phyloP scores from a whole-genome alignment of 1,284 basidiomycete species.

The Apiotrichum akiyoshidainum region DNA sequence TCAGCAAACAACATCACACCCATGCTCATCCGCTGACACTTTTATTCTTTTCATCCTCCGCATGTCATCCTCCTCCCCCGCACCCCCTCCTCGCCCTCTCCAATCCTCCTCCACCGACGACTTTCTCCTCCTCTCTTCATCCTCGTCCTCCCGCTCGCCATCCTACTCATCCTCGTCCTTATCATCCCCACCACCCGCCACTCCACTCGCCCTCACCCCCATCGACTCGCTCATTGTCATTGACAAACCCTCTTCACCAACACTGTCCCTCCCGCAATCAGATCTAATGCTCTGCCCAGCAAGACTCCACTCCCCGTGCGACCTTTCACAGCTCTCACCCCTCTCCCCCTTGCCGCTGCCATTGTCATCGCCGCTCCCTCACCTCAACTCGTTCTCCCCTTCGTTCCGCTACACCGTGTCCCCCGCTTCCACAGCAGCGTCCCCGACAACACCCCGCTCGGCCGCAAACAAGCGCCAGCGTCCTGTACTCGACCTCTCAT shows the following conservation, averaged over 20 bases:
- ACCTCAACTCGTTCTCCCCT: background rate
- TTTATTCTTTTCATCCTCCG: background rate
- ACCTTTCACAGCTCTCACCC: conserved; percentile 7
- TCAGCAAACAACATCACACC: background rate
- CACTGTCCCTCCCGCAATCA: background rate
- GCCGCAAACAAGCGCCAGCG: conserved; percentile 1
- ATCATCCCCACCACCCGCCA: background rate
- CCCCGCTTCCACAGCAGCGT: background rate
- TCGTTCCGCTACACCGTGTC: conserved; percentile 3
- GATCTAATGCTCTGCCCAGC: conserved; percentile 13
- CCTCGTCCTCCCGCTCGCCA: background rate
- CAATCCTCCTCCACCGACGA: too few species aligned
- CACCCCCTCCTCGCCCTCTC: too few species aligned
- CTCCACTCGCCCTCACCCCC: background rate
- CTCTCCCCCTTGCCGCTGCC: background rate
- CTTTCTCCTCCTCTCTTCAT: background rate
- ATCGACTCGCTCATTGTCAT: too few species aligned
- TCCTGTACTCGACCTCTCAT: background rate
- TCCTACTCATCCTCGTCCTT: conserved; percentile 1
- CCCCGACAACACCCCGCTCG: background rate
- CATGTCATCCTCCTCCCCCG: too few species aligned
- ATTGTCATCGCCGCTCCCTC: background rate
- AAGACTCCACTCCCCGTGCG: conserved; percentile 6
- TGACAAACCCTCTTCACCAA: conserved; percentile 1
- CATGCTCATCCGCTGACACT: background rate